Evolutionary conservation across 805 yeast species (phyloP).

Genomic region (Metschnikowia similis): DNA sequence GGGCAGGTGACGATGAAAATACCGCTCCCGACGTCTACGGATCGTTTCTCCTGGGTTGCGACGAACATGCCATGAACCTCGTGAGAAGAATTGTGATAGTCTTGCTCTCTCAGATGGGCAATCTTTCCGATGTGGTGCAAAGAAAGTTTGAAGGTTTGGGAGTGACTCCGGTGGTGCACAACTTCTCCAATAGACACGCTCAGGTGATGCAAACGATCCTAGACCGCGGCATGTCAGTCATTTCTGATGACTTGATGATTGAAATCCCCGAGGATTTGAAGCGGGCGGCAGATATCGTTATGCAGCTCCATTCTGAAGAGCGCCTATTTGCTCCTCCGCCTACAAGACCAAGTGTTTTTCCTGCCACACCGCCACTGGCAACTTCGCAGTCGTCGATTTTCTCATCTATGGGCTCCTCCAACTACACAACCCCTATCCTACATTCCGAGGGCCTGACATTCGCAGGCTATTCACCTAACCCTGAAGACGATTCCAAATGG

Average conservation of each 20-base stretch:
- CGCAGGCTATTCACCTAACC: conserved; percentile 12
- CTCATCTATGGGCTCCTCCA: conserved; percentile 19
- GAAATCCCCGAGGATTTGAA: conserved; percentile 11
- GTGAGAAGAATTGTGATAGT: conserved; percentile 41
- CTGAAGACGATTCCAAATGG: conserved; percentile 14
- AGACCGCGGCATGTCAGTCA: conserved; percentile 11
- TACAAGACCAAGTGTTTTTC: conserved; percentile 13
- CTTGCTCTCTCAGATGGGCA: conserved; percentile 40
- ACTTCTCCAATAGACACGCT: conserved; percentile 20
- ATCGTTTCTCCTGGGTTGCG: conserved; percentile 48
- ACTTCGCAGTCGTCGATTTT: conserved; percentile 37
- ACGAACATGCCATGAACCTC: conserved; percentile 31
- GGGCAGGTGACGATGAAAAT: conserved; percentile 38
- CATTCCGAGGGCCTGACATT: conserved; percentile 10
- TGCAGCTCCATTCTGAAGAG: conserved; percentile 8
- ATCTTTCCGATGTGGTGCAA: conserved; percentile 48
- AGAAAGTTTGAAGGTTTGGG: conserved; percentile 51
- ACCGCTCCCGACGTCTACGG: conserved; percentile 38
- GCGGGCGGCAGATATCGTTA: conserved; percentile 14
- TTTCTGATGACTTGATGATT: conserved; percentile 10
- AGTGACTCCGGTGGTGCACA: conserved; percentile 45
- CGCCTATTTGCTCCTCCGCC: conserved; percentile 5
- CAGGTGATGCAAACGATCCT: conserved; percentile 10
- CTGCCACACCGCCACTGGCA: conserved; percentile 42
- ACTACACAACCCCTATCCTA: conserved; percentile 16